Evolutionary conservation across 1,284 basidiomycete species (phyloP).

Genomic region (Pholiota adiposa): DNA sequence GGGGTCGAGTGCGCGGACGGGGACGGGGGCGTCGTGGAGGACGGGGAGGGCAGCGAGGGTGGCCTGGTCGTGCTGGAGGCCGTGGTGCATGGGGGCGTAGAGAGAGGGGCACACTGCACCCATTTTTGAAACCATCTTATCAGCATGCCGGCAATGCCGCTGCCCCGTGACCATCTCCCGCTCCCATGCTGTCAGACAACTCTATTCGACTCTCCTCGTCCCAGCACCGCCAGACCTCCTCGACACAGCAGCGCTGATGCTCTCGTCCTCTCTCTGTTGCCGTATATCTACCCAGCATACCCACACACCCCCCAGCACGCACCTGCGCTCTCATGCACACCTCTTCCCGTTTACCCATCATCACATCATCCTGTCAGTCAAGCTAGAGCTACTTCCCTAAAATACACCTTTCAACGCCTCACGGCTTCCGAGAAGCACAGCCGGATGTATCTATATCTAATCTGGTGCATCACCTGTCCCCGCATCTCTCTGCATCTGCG

Average conservation of each 20-base stretch:
- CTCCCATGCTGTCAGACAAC: conserved; percentile 1
- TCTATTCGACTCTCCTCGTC: background rate
- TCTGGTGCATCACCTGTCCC: background rate
- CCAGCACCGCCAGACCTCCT: background rate
- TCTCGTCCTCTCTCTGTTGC: background rate
- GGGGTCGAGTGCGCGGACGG: conserved; percentile 54
- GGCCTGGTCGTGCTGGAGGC: conserved; percentile 46
- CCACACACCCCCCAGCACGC: background rate
- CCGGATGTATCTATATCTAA: background rate
- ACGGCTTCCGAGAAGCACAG: background rate
- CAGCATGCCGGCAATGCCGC: conserved; percentile 1
- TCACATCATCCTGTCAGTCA: background rate
- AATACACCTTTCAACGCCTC: background rate
- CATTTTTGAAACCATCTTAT: background rate
- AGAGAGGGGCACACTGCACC: background rate
- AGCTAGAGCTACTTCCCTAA: background rate
- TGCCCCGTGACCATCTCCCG: background rate
- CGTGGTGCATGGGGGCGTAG: conserved; percentile 30
- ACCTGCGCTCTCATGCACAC: background rate
- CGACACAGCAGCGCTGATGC: background rate
- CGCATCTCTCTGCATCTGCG: background rate
- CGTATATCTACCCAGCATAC: background rate
- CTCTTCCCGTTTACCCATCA: background rate
- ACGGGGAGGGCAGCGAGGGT: conserved; percentile 39
- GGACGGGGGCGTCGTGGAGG: conserved; percentile 13